Evolutionary conservation across 495 filamentous ascomycete species (phyloP).

Genomic region (Trichoderma parareesei): DNA sequence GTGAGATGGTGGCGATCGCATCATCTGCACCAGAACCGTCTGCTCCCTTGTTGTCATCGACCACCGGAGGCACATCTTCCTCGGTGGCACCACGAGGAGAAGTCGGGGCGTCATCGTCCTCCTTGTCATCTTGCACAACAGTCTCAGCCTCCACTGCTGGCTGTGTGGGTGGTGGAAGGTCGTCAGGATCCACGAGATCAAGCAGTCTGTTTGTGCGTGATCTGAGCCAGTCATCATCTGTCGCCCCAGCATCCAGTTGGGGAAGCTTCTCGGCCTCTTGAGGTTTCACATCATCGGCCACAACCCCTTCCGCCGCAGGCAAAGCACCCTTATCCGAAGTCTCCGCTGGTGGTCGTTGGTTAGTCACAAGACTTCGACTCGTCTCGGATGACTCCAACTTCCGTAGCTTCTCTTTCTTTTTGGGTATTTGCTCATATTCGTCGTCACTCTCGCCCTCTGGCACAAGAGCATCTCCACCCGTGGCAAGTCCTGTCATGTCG

Average conservation of each 20-base stretch:
- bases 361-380: constrained; percentile 4
- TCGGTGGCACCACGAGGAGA: constrained; percentile 20
- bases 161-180: constrained; percentile 20
- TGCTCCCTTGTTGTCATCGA: constrained; percentile 18
- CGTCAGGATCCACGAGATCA: constrained; percentile 63
- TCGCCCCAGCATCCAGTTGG: constrained; percentile 30
- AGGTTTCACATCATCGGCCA: constrained; percentile 4
- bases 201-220: constrained; percentile 86
- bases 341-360: background rate
- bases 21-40: constrained; percentile 20
- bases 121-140: background rate
- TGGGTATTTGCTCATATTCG: constrained; percentile 55
- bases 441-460: constrained; percentile 50
- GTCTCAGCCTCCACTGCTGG: constrained; percentile 10
- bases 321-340: background rate
- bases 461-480: constrained; percentile 36
- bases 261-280: constrained; percentile 15
- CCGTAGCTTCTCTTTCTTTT: constrained; percentile 28
- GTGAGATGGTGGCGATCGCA: constrained; percentile 38
- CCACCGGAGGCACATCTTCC: constrained; percentile 15
- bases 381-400: constrained; percentile 13
- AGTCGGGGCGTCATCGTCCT: constrained; percentile 1
- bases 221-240: constrained; percentile 88
- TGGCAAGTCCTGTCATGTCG: constrained; percentile 24
- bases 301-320: constrained; percentile 10